Conservation (phyloP, 306 rosid genomes). For the Lathyrus tuberosus region DNA sequence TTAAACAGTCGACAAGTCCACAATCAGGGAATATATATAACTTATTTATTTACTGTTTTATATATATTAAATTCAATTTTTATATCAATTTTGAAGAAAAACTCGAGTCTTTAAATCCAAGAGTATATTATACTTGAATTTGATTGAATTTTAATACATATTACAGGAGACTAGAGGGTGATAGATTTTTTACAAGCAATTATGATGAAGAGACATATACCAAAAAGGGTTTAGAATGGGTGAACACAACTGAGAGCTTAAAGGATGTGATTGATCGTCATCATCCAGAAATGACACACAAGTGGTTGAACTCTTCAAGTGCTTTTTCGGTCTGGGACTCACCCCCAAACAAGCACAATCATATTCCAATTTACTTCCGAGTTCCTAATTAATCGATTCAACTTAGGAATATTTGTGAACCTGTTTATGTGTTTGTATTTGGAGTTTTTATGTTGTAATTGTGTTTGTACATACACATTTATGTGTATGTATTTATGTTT, state of each 20-base stretch:
- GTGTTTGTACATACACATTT: too few species aligned
- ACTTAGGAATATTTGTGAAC: background rate
- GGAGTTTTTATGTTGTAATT: too few species aligned
- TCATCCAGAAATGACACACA: constrained; percentile 53
- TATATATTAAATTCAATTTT: too few species aligned
- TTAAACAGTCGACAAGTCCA: too few species aligned
- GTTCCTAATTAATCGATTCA: constrained; percentile 33
- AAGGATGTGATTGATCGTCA: constrained; percentile 65
- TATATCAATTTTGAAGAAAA: too few species aligned
- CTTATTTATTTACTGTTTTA: too few species aligned
- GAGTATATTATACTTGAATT: too few species aligned
- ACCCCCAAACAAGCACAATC: constrained; percentile 37
- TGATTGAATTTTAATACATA: background rate
- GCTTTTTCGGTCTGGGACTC: constrained; percentile 76
- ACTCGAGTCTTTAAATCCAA: too few species aligned
- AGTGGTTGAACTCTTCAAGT: constrained; percentile 63
- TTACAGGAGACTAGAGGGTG: constrained; percentile 65
- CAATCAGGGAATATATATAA: too few species aligned
- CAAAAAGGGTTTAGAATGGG: constrained; percentile 58
- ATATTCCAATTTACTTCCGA: constrained; percentile 52
- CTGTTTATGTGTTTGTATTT: constrained; percentile 2
- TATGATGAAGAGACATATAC: constrained; percentile 59
- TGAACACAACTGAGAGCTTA: constrained; percentile 58
- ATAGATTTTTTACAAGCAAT: constrained; percentile 61
- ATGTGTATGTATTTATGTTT: too few species aligned